Percentiles rank a stretch among this genome's conserved stretches.
phyloP scores from a whole-genome alignment of 2,329 filamentous ascomycete species.

The Colletotrichum tropicale region DNA sequence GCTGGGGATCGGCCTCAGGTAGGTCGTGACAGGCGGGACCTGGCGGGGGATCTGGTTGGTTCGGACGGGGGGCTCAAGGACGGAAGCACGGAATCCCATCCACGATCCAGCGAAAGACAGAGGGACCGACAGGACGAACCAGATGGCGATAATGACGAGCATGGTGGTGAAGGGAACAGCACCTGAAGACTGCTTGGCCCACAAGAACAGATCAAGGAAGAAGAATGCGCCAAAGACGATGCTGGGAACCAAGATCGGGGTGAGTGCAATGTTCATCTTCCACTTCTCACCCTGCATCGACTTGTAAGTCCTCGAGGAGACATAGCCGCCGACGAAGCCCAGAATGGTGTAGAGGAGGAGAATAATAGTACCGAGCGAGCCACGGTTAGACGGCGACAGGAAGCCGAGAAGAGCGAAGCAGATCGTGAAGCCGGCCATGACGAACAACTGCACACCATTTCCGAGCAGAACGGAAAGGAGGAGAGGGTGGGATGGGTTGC shows the following conservation, averaged over 20 bases:
- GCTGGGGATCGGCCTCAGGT: conserved; percentile 85
- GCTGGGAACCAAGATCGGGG: conserved; percentile 83
- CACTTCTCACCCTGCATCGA: conserved; percentile 89
- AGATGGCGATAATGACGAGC: conserved; percentile 90
- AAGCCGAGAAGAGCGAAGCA: conserved; percentile 93
- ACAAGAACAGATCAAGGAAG: conserved; percentile 93
- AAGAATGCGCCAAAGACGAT: conserved; percentile 91
- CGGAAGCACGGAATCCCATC: conserved; percentile 82
- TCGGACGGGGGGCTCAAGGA: conserved; percentile 80
- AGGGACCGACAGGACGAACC: conserved; percentile 96
- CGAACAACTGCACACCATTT: conserved; percentile 94
- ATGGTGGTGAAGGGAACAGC: conserved; percentile 97
- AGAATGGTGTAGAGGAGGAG: conserved; percentile 93
- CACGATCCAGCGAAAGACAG: conserved; percentile 90
- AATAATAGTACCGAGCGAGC: conserved; percentile 91
- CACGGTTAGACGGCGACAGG: conserved; percentile 93
- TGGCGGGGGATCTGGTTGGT: conserved; percentile 98
- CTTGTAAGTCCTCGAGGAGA: conserved; percentile 92
- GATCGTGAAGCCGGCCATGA: conserved; percentile 96
- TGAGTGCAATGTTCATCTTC: conserved; percentile 92
- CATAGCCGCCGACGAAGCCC: conserved; percentile 90
- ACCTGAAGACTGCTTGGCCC: conserved; percentile 89
- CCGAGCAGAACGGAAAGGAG: conserved; percentile 87
- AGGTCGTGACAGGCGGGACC: conserved; percentile 83
- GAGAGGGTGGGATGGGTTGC: conserved; percentile 81